Base-by-base conservation (phyloP, 306 rosid species). In the Sindora glabra region DNA sequence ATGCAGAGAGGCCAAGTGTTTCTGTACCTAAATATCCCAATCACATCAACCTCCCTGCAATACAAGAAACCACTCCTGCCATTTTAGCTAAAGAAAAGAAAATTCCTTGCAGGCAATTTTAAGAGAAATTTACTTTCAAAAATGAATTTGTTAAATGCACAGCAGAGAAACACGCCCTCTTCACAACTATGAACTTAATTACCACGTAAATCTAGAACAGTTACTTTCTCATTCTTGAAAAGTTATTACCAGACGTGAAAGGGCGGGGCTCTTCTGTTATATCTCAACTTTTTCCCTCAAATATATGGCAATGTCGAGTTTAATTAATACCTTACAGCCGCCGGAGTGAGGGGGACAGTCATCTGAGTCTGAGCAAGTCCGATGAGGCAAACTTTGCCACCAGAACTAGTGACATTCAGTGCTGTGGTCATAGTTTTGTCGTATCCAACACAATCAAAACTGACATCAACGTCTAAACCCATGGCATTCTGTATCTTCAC, bases 1-100 rank as follows among this genome's bases (percentile, higher is more conserved):
- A 77, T 60, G 79, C 83, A 68, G 33, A 77, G 62, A 0, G 83
- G 83, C 76, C 83, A 77, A 24, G 79, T 77, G 45, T 77, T 73
- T 58, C 69, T 64, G 32, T 77, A 77, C 30, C 83, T 62, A 62
- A 73, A 78, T 58, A 77, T 42, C 14, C 83, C 83, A 23, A 69
- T 64, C 9, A 73, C 53, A 69, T 78, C 70, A 1, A 73, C 59
- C 38, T 78, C 83, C 64, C 76, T 73, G 29, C 45, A 61, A 21
- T 16, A 32, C 64, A 58, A 14, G 24, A 58, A 40, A 40, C 25
- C 37, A 21, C 5, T 9, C 34, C 34, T 9, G 8, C 8, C 34
- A 29, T 29, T n/a, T n/a, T n/a, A n/a, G n/a, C n/a, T n/a, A n/a
- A n/a, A n/a, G n/a, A n/a, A n/a, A n/a, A n/a, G n/a, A n/a, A n/a